Conservation (phyloP, 169 alveolate genomes). For the Plasmodium berghei region DNA sequence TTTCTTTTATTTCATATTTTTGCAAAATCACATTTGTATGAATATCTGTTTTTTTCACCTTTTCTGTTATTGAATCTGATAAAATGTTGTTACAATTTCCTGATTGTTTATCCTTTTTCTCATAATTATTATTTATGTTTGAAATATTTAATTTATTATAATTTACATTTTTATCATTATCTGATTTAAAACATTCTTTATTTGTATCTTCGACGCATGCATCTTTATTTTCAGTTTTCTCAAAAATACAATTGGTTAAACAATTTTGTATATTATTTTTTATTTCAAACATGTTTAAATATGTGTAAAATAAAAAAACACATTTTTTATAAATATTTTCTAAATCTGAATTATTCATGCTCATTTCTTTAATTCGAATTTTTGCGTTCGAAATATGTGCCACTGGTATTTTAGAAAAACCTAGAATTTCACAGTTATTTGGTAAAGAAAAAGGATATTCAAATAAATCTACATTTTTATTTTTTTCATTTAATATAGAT, state of each 20-base stretch:
- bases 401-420: slow-evolving; percentile 41
- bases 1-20: not conserved
- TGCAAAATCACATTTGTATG: not conserved
- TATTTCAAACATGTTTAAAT: slow-evolving; percentile 2
- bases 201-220: too few relatives aligned
- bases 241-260: too few relatives aligned
- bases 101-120: too few relatives aligned
- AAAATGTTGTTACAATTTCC: too few relatives aligned
- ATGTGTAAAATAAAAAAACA: not conserved
- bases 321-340: slow-evolving; percentile 7
- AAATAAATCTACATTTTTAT: slow-evolving; percentile 17
- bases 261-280: too few relatives aligned
- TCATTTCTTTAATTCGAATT: slow-evolving; percentile 14
- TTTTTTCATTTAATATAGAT: slow-evolving; percentile 6
- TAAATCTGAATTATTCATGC: not conserved
- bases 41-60: not conserved
- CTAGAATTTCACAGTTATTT: slow-evolving; percentile 41
- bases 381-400: slow-evolving; percentile 1
- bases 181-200: too few relatives aligned
- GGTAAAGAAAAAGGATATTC: slow-evolving; percentile 44
- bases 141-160: too few relatives aligned
- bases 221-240: too few relatives aligned
- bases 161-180: too few relatives aligned
- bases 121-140: too few relatives aligned
- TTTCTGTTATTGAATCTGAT: not conserved